Percentiles rank a stretch among this genome's conserved stretches.
Evolutionary conservation across 1,139 yeast genomes (phyloP).

Genomic region (Debaryomyces sp.): DNA sequence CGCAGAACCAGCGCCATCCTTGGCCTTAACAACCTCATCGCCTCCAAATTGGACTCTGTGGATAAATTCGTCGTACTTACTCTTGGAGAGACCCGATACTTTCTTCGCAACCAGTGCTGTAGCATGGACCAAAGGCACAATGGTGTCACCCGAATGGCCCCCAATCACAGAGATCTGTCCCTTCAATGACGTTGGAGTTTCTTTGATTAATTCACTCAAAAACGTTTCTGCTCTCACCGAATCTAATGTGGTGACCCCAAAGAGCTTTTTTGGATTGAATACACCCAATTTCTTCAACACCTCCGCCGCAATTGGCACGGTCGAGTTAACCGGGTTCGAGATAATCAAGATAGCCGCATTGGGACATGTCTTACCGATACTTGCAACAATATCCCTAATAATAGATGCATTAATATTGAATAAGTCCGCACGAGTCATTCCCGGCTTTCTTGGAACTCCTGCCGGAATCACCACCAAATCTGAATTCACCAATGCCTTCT

Average conservation of each 20-base stretch:
- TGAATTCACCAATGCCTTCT: slow-evolving; percentile 53
- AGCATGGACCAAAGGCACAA: slow-evolving; percentile 56
- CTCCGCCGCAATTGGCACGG: slow-evolving; percentile 77
- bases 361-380: slow-evolving; percentile 61
- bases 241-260: slow-evolving; percentile 77
- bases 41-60: slow-evolving; percentile 76
- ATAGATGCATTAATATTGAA: slow-evolving; percentile 75
- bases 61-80: slow-evolving; percentile 47
- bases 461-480: slow-evolving; percentile 75
- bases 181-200: slow-evolving; percentile 39
- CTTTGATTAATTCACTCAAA: slow-evolving; percentile 46
- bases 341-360: slow-evolving; percentile 66
- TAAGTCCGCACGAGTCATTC: slow-evolving; percentile 78
- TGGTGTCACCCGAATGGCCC: slow-evolving; percentile 79
- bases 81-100: slow-evolving; percentile 30
- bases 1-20: slow-evolving; percentile 77
- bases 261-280: slow-evolving; percentile 64
- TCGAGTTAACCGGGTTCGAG: slow-evolving; percentile 75
- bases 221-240: slow-evolving; percentile 72
- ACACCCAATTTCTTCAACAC: slow-evolving; percentile 62
- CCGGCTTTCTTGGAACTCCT: slow-evolving; percentile 82
- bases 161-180: slow-evolving; percentile 66
- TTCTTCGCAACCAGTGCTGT: slow-evolving; percentile 28
- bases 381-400: slow-evolving; percentile 60
- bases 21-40: slow-evolving; percentile 78